phyloP scores from a whole-genome alignment of 2,329 filamentous ascomycete species.

The Blastomyces emzantsi region DNA sequence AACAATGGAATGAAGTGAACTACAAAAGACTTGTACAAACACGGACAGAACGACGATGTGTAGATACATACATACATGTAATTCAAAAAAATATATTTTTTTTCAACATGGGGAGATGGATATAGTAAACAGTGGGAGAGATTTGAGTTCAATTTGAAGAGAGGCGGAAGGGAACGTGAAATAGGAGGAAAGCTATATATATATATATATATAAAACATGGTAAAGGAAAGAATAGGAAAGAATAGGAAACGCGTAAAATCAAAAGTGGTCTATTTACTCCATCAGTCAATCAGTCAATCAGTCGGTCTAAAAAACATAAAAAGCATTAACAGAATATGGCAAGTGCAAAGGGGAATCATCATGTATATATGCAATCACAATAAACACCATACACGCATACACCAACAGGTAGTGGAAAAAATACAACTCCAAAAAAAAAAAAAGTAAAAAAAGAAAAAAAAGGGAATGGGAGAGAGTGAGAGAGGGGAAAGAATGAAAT shows the following conservation, averaged over 20 bases:
- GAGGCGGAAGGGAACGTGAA: neutral
- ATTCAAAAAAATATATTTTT: no score
- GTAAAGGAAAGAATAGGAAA: neutral
- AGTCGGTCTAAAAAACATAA: slow-evolving; percentile 7
- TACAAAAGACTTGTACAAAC: no score
- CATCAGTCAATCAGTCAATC: neutral
- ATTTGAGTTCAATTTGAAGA: no score
- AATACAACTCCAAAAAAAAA: neutral
- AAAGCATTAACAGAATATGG: neutral
- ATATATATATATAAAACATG: no score
- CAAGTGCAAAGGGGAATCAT: slow-evolving; percentile 4
- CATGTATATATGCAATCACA: neutral
- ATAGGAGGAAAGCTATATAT: neutral
- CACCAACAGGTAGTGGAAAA: neutral
- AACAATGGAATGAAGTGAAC: no score
- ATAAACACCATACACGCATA: neutral
- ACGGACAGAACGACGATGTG: no score
- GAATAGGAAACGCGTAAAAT: neutral
- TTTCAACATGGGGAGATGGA: no score
- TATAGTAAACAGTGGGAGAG: no score
- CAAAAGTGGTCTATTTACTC: slow-evolving; percentile 1
- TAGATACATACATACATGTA: no score
- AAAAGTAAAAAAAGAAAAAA: neutral
- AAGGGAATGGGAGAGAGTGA: neutral
- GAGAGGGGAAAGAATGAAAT: no score